Base-by-base conservation (phyloP, 83 land plant species). In the Picea abies region DNA sequence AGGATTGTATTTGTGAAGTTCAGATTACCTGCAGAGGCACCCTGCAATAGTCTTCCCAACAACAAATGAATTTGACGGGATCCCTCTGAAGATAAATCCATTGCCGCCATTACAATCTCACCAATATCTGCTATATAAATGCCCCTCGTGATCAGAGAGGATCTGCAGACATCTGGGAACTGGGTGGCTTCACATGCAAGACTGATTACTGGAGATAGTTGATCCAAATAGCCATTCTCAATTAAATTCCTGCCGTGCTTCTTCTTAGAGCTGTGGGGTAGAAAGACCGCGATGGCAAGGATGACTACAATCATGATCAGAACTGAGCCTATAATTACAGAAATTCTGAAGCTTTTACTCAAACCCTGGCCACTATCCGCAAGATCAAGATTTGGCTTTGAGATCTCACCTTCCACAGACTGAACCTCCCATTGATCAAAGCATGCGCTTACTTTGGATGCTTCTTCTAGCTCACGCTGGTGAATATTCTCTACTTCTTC, bases 381-480 rank as follows among this genome's bases (percentile, higher is more conserved):
- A 5, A 17, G 76, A 29, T 71, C 76, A 1, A 16, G 41, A 32
- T 71, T 37, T 37, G 41, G 41, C 76, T 26, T 37, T 16, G 44
- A 35, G 41, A 32, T 37, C 76, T 71, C 37, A 1, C 20, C 76
- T 16, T 71, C 76, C 44, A 37, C 37, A 32, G 41, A 71, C 7
- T 71, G 73, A 35, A 70, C 44, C 16, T 71, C 76, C 47, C 76
- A 71, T 29, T 35, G 76, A 71, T 71, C 76, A 71, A n/a, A n/a
- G n/a, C n/a, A n/a, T 14, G 76, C 12, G 14, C 76, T 71, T 5
- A 25, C 76, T 37, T 71, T 71, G 17, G 76, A 71, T 71, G 19
- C 76, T 37, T 71, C 76, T 56, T 56, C 17, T 56, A 56, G 4
- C 60, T 15, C 60, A 15, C 60, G 60, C 14, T 56, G 60, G 0